These are phyloP conservation scores for Nannochloropsis granulata DNA, from an alignment of 108 stramenopile species.

Conservation along the genomic window DNA sequence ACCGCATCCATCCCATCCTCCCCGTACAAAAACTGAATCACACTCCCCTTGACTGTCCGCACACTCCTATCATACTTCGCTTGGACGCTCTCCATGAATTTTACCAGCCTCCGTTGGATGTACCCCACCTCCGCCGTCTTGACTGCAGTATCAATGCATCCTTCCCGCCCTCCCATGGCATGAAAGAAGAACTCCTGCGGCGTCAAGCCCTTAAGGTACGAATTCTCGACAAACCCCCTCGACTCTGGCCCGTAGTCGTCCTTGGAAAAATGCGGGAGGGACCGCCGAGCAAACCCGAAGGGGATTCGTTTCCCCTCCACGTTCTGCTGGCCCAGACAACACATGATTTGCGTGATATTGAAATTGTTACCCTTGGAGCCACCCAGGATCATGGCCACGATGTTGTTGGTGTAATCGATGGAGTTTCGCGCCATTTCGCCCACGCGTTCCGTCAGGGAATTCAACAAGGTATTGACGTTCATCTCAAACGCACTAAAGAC, in stretches of 20 bases:
- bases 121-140: conserved; percentile 99
- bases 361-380: conserved; percentile 95
- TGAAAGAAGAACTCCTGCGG: conserved; percentile 99
- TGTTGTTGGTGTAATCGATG: conserved; percentile 19
- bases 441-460: neutral
- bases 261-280: conserved; percentile 96
- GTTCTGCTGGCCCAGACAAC: conserved; percentile 99
- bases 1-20: conserved; percentile 99
- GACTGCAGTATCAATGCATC: conserved; percentile 97
- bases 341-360: conserved; percentile 99
- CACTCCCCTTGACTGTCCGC: conserved; percentile 61
- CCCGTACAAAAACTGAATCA: conserved; percentile 97
- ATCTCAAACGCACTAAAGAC: neutral
- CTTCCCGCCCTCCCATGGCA: conserved; percentile 97
- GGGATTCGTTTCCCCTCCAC: conserved; percentile 94
- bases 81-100: conserved; percentile 95
- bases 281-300: conserved; percentile 75
- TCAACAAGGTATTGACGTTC: neutral
- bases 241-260: conserved; percentile 94
- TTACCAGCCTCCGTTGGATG: conserved; percentile 96
- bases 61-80: conserved; percentile 94
- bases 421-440: neutral
- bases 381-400: conserved; percentile 91
- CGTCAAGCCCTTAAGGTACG: conserved; percentile 84
- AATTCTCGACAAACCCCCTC: conserved; percentile 97